These are phyloP conservation scores for Bathelium albidoporum DNA, from an alignment of 495 filamentous ascomycete genomes.

Conservation along the genomic window DNA sequence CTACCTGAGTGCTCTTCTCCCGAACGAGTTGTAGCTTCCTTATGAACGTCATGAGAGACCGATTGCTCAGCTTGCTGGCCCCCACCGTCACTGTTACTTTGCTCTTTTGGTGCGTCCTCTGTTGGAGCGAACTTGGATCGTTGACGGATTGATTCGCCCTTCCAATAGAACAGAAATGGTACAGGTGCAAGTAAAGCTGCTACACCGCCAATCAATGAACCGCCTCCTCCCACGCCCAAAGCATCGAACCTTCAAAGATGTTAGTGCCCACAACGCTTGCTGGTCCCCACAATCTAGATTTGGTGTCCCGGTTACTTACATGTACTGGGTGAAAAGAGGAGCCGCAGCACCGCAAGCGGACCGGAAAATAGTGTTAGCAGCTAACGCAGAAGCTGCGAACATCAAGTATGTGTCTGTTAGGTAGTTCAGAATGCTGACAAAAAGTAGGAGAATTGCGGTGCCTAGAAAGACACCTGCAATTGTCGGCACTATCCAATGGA, in stretches of 20 bases:
- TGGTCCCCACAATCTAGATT: neutral
- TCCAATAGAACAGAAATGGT: slow-evolving; percentile 43
- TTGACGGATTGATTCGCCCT: slow-evolving; percentile 38
- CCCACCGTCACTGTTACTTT: slow-evolving; percentile 9
- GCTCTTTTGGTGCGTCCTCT: slow-evolving; percentile 12
- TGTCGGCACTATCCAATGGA: slow-evolving; percentile 12
- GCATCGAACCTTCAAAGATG: slow-evolving; percentile 11
- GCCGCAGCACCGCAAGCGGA: slow-evolving; percentile 24
- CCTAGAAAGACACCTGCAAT: slow-evolving; percentile 18
- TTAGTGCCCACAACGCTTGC: neutral
- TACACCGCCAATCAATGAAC: slow-evolving; percentile 38
- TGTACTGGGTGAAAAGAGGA: slow-evolving; percentile 28
- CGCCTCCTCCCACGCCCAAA: slow-evolving; percentile 40
- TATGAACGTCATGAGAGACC: neutral
- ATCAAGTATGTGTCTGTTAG: slow-evolving; percentile 23
- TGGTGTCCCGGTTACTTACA: slow-evolving; percentile 4
- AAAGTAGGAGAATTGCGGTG: slow-evolving; percentile 15
- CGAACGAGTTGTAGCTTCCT: neutral
- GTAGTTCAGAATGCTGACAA: slow-evolving; percentile 24
- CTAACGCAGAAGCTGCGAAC: slow-evolving; percentile 27
- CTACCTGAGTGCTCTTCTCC: neutral
- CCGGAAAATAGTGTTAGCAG: slow-evolving; percentile 30
- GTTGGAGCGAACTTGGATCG: slow-evolving; percentile 33
- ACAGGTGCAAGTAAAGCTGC: slow-evolving; percentile 36
- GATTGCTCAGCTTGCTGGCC: neutral